Base-by-base conservation (phyloP, 257 asterid species). In the Primulina tabacum region DNA sequence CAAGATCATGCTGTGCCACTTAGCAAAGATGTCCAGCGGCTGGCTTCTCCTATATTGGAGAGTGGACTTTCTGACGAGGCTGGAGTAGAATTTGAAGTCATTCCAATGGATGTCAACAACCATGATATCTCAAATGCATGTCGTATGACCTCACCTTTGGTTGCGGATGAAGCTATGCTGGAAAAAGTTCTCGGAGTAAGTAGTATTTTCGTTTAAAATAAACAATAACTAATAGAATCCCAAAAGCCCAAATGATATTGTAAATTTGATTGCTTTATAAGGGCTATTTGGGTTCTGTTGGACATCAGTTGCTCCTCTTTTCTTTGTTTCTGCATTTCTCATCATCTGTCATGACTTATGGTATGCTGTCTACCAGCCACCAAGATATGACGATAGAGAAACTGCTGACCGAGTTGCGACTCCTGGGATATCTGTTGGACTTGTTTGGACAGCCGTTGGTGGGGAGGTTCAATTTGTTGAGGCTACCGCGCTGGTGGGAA, bases 381-480 rank as follows among this genome's bases (percentile, higher is more conserved):
- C 97, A 14, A 89, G 86, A 81, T 91, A 85, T 77, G 97, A 94
- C 75, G 97, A 91, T 68, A 86, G 67, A 78, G 99, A 91, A 84
- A 83, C 93, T 17, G 95, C 95, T 66, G 97, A 94, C 21, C 87
- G 97, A 64, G 95, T 91, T 80, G 79, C 96, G 37, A 83, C 88
- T 63, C 92, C 99, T 74, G 98, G 99, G 69, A 87, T 94, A 79
- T 88, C 99, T 68, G 96, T 94, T 60, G 99, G 99, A 72, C 77
- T 94, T 72, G 97, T 91, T 55, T 89, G 97, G 97, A 94, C 97
- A 64, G 80, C 96, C 76, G 81, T 89, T 47, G 99, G 99, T 63
- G 98, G 99, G 57, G 97, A 94, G 83, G 99, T 94, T 76, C 97
- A 91, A 75, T 94, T 89, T 87, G 95, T 91, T 76, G 99, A 94